Percentiles rank a stretch among this genome's conserved stretches.
phyloP scores from a whole-genome alignment of 768 basidiomycete species.

The Amanita pallidorosea region DNA sequence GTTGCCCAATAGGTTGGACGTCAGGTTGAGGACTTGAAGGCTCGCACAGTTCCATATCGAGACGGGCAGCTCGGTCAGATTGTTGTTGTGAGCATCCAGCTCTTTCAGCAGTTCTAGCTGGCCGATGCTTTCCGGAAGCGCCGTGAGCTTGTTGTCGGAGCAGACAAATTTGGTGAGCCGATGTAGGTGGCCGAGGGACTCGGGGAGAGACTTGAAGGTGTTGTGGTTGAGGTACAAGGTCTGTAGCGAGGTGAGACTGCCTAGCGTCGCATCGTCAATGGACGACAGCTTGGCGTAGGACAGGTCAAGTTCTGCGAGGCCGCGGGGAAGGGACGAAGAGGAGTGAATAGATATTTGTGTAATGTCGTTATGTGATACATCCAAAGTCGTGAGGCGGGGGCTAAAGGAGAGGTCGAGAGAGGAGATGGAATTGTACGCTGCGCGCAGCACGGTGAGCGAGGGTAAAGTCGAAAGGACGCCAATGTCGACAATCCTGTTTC shows the following conservation, averaged over 20 bases:
- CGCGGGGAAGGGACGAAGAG: constrained; percentile 23
- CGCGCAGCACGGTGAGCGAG: constrained; percentile 51
- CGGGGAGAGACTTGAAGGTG: constrained; percentile 72
- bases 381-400: constrained; percentile 50
- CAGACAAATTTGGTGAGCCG: constrained; percentile 69
- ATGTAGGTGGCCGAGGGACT: constrained; percentile 66
- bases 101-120: constrained; percentile 59
- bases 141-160: constrained; percentile 81
- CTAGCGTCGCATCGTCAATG: constrained; percentile 63
- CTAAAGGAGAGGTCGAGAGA: constrained; percentile 74
- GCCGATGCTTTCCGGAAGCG: constrained; percentile 70
- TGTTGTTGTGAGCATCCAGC: constrained; percentile 89
- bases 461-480: constrained; percentile 59
- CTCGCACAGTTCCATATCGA: constrained; percentile 78
- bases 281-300: constrained; percentile 83
- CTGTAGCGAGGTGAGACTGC: constrained; percentile 62
- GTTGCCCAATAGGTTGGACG: constrained; percentile 71
- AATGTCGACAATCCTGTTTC: constrained; percentile 78
- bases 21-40: constrained; percentile 68
- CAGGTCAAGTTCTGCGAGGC: constrained; percentile 70
- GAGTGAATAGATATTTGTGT: constrained; percentile 60
- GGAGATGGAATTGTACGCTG: constrained; percentile 78
- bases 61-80: constrained; percentile 62
- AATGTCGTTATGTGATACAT: constrained; percentile 84
- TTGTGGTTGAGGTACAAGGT: constrained; percentile 78